phyloP scores from a whole-genome alignment of 768 basidiomycete species.

The Chalciporus piperatus region DNA sequence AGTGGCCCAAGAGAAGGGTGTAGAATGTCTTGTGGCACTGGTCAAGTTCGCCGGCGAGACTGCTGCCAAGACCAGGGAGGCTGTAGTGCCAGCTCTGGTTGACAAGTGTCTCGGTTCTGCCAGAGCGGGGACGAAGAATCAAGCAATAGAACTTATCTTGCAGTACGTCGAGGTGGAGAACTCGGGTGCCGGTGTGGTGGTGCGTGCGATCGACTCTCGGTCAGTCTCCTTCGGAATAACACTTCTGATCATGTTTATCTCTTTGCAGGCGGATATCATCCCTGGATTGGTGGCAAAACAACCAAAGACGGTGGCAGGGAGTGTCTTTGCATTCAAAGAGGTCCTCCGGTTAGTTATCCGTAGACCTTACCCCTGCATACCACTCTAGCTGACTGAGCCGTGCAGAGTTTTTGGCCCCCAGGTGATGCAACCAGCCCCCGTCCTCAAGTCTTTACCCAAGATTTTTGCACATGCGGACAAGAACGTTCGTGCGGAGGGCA shows the following conservation, averaged over 20 bases:
- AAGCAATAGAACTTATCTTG: slow-evolving; percentile 79
- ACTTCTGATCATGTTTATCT: slow-evolving; percentile 26
- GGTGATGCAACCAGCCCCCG: slow-evolving; percentile 66
- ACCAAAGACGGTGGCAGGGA: slow-evolving; percentile 87
- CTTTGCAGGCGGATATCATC: slow-evolving; percentile 66
- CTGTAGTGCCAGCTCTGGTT: slow-evolving; percentile 85
- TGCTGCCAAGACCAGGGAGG: slow-evolving; percentile 74
- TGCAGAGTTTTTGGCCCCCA: slow-evolving; percentile 76
- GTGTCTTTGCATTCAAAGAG: slow-evolving; percentile 76
- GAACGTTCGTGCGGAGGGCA: slow-evolving; percentile 90
- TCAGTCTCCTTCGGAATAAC: slow-evolving; percentile 26
- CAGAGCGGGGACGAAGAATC: slow-evolving; percentile 84
- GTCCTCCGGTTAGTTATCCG: slow-evolving; percentile 63
- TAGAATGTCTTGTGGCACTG: slow-evolving; percentile 82
- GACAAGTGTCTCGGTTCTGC: slow-evolving; percentile 95
- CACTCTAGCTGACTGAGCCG: slow-evolving; percentile 1
- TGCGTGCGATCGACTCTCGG: slow-evolving; percentile 45
- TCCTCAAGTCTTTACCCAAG: slow-evolving; percentile 88
- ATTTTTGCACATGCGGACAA: slow-evolving; percentile 96
- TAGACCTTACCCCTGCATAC: background rate
- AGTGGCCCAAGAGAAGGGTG: slow-evolving; percentile 96
- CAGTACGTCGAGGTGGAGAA: slow-evolving; percentile 96
- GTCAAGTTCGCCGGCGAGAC: slow-evolving; percentile 92
- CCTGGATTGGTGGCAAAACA: slow-evolving; percentile 88
- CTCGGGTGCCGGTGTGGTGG: slow-evolving; percentile 80